Base-by-base conservation (phyloP, 2,329 filamentous ascomycete genomes). In the Dactylonectria macrodidyma region DNA sequence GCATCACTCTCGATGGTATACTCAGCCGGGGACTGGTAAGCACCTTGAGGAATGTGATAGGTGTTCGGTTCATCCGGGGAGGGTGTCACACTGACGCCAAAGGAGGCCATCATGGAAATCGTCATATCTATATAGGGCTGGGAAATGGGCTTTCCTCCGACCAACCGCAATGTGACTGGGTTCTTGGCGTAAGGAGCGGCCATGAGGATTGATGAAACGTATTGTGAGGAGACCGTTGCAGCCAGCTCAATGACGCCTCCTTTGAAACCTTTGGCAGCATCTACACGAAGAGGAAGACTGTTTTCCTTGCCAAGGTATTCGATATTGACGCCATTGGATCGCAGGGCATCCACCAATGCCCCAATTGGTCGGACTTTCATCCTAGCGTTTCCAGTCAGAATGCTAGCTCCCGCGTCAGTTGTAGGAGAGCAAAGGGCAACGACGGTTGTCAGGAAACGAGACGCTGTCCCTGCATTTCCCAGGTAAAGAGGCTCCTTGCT, bases 81-180 rank as follows among this genome's bases (percentile, higher is more conserved):
- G 74, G 89, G 90, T 69, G 90, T 86, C 12, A 98, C 96, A 46
- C 90, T 81, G 47, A 99, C 89, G 57, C 96, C 96, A 77, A 99
- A 99, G 2, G 93, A 88, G 62, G 89, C 88, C 96, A 99, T 99
- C 95, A 99, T 99, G 16, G 95, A 89, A 60, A 97, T 95, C 2
- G 96, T 99, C 95, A 99, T 98, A 79, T 99, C 95, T 76, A 99
- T 98, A 80, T 99, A 99, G 2, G 92, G 91, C 79, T 98, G 95
- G 1, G 95, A 98, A 72, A 99, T 97, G 50, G 96, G 95, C 81
- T 97, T 98, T 62, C 95, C 96, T n/a, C 96, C 96, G 12, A 98
- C 92, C 46, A 99, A 87, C 47, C 91, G 92, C 72, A 99, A 84
- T 0, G 94, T 98, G 44, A 99, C 95, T 0, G 95, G 93, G 70